Conservation (phyloP, 2,329 filamentous ascomycete genomes). For the Exophiala mesophila region DNA sequence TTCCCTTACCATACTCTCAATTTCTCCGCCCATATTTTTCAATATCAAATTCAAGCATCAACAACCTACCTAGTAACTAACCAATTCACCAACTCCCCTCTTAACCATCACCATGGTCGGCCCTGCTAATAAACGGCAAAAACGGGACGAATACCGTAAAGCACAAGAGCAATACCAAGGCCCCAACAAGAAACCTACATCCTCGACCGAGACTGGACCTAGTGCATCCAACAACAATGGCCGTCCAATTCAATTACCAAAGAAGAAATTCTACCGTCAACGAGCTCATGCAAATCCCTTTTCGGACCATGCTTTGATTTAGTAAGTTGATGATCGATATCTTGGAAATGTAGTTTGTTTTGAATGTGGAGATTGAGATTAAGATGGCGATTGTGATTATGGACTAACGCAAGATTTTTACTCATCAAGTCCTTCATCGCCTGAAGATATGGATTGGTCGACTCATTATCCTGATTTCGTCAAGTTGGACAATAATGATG, state of each 20-base stretch:
- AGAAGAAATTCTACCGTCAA: slow-evolving; percentile 95
- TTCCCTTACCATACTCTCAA: no score
- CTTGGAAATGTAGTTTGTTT: no score
- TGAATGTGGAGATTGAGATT: no score
- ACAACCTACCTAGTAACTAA: no score
- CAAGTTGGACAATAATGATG: slow-evolving; percentile 29
- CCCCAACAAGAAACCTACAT: neutral
- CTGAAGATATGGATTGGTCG: slow-evolving; percentile 87
- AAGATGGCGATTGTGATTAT: no score
- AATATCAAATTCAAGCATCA: no score
- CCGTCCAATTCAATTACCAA: slow-evolving; percentile 60
- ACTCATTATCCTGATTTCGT: slow-evolving; percentile 73
- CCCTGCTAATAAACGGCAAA: slow-evolving; percentile 55
- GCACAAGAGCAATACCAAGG: slow-evolving; percentile 32
- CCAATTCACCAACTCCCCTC: neutral
- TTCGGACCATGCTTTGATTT: slow-evolving; percentile 83
- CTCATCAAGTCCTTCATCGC: slow-evolving; percentile 72
- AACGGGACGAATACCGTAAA: slow-evolving; percentile 62
- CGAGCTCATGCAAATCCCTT: slow-evolving; percentile 97
- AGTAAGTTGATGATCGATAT: no score
- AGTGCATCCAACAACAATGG: slow-evolving; percentile 24
- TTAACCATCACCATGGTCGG: slow-evolving; percentile 19
- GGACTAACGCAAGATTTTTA: no score
- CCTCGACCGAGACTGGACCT: slow-evolving; percentile 14
- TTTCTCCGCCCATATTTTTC: no score